Evolutionary conservation across 257 asterid species (phyloP).

Genomic region (Schizonepeta tenuifolia): DNA sequence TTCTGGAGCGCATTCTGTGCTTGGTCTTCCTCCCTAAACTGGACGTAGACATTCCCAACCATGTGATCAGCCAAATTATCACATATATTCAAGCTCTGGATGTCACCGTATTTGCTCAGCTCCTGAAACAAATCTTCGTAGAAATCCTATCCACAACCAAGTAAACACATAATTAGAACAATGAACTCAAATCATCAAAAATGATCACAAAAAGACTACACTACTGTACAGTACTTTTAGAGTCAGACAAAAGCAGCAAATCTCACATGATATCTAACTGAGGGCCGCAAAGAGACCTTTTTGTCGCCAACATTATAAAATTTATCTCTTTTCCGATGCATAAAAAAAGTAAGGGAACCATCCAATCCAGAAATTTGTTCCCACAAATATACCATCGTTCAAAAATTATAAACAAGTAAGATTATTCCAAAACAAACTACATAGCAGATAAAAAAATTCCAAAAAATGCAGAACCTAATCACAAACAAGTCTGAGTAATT

Average conservation of each 20-base stretch:
- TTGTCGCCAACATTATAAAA: not conserved
- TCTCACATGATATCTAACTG: not conserved
- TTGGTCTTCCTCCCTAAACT: constrained; percentile 88
- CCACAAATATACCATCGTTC: not conserved
- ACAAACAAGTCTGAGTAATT: not conserved
- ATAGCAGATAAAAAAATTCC: not conserved
- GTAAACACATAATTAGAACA: constrained; percentile 6
- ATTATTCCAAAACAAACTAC: not conserved
- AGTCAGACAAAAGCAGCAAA: not conserved
- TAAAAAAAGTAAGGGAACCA: too few relatives aligned
- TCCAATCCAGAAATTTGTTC: not conserved
- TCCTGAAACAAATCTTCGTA: constrained; percentile 85
- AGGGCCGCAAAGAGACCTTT: not conserved
- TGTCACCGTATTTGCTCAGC: constrained; percentile 88
- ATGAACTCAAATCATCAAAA: not conserved
- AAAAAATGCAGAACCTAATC: constrained; percentile 1
- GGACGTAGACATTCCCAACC: constrained; percentile 90
- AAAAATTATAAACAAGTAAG: not conserved
- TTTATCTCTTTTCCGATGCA: not conserved
- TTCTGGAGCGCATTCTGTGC: constrained; percentile 81
- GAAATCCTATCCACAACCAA: constrained; percentile 55
- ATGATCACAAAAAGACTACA: not conserved
- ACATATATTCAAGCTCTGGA: constrained; percentile 83
- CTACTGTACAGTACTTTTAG: not conserved
- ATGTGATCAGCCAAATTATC: constrained; percentile 93